Conservation (phyloP, 2,329 filamentous ascomycete genomes). For the Xylaria digitata region DNA sequence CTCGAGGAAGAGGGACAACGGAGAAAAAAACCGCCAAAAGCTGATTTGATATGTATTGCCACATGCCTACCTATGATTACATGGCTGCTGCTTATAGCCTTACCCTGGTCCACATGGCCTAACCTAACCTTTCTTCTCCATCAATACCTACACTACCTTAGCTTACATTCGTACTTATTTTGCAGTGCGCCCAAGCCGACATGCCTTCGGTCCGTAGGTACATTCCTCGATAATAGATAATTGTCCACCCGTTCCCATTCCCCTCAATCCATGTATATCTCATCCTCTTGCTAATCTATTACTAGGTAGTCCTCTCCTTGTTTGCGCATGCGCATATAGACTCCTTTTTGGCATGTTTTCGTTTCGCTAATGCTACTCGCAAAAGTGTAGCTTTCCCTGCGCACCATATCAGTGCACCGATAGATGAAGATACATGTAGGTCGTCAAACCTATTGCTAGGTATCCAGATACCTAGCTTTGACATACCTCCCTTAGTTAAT, state of each 20-base stretch:
- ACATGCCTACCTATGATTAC: slow-evolving; percentile 24
- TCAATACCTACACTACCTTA: not conserved
- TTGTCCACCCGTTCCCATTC: not conserved
- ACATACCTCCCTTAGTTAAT: not conserved
- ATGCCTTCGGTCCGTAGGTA: slow-evolving; percentile 15
- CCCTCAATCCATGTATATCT: not conserved
- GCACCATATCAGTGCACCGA: not conserved
- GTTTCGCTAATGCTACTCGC: not conserved
- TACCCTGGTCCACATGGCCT: slow-evolving; percentile 21
- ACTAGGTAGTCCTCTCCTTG: not conserved
- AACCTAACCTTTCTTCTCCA: slow-evolving; percentile 2
- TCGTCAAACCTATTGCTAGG: not conserved
- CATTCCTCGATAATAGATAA: slow-evolving; percentile 2
- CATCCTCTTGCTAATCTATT: not conserved
- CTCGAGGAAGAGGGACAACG: slow-evolving; percentile 14
- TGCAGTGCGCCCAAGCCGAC: slow-evolving; percentile 15
- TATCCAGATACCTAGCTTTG: not conserved
- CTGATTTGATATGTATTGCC: slow-evolving; percentile 36
- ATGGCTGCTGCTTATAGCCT: slow-evolving; percentile 27
- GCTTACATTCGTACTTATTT: slow-evolving; percentile 1
- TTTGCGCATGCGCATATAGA: not conserved
- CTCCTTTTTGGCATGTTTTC: not conserved
- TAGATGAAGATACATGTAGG: not conserved
- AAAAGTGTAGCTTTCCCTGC: not conserved
- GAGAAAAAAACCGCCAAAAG: slow-evolving; percentile 26